These are phyloP conservation scores for Fusarium ambrosium DNA, from an alignment of 2,329 filamentous ascomycete species.

Conservation along the genomic window DNA sequence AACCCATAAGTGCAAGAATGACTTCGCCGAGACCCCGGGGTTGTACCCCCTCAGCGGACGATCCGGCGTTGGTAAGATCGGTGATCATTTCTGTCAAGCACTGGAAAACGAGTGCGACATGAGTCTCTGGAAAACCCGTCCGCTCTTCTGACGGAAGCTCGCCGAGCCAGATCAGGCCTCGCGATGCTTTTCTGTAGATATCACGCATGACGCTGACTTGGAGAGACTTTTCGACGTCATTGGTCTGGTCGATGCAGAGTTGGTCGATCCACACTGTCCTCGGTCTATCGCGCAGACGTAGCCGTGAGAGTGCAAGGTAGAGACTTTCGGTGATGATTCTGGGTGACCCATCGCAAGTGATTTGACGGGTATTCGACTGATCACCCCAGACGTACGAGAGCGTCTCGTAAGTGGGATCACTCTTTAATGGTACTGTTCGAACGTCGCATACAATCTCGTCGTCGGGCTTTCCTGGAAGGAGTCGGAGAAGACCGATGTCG, in stretches of 20 bases:
- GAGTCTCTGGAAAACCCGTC: background rate
- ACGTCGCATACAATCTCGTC: background rate
- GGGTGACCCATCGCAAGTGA: background rate
- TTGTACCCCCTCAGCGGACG: background rate
- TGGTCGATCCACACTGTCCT: constrained; percentile 21
- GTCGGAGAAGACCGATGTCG: background rate
- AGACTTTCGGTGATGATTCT: constrained; percentile 12
- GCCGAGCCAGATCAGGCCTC: constrained; percentile 20
- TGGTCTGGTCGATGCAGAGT: constrained; percentile 21
- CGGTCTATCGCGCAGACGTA: background rate
- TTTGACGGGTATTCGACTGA: background rate
- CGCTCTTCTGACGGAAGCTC: background rate
- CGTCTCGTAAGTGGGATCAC: constrained; percentile 7
- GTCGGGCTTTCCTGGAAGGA: background rate
- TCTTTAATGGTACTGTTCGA: background rate
- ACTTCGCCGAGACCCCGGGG: background rate
- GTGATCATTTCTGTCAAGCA: background rate
- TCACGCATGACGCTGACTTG: constrained; percentile 21
- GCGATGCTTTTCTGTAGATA: constrained; percentile 15
- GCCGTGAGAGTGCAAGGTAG: constrained; percentile 1
- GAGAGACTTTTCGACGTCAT: constrained; percentile 7
- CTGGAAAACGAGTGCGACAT: background rate
- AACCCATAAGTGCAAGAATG: constrained; percentile 1
- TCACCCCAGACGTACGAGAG: constrained; percentile 26
- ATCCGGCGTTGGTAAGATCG: background rate